These are phyloP conservation scores for Filobasidium uniguttulatum DNA, from an alignment of 1,284 basidiomycete species.

Conservation along the genomic window DNA sequence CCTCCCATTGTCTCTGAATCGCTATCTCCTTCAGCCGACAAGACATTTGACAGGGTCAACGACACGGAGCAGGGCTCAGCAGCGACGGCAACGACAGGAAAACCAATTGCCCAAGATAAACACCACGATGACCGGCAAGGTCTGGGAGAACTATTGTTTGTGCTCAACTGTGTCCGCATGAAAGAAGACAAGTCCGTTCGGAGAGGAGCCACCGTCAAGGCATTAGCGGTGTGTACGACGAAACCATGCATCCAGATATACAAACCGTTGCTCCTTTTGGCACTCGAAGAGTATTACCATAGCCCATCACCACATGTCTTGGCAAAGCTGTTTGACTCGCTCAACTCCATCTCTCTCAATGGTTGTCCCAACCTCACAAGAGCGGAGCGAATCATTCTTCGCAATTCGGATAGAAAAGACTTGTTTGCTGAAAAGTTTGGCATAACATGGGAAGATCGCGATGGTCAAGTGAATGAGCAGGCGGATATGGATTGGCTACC, in stretches of 20 bases:
- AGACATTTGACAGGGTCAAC: neutral
- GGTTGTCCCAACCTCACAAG: conserved; percentile 62
- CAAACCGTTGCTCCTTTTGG: conserved; percentile 90
- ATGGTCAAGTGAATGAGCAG: too few relatives aligned
- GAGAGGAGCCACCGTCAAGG: conserved; percentile 89
- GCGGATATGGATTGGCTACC: too few relatives aligned
- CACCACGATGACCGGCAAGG: conserved; percentile 31
- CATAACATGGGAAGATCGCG: neutral
- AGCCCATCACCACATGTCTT: conserved; percentile 78
- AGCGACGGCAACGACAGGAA: neutral
- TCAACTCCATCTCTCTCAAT: conserved; percentile 81
- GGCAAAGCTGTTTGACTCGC: conserved; percentile 73
- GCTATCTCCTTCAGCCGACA: neutral
- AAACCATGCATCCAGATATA: conserved; percentile 96
- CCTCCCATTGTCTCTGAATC: conserved; percentile 50
- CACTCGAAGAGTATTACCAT: conserved; percentile 87
- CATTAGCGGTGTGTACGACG: conserved; percentile 86
- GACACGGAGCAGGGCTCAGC: neutral
- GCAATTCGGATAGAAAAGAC: conserved; percentile 78
- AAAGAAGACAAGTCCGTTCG: conserved; percentile 80
- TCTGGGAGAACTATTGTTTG: conserved; percentile 61
- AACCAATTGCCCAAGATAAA: conserved; percentile 32
- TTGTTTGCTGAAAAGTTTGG: conserved; percentile 68
- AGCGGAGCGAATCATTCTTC: conserved; percentile 75
- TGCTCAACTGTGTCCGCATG: conserved; percentile 86